Conservation (phyloP, 305 asterid genomes). For the Caryopteris hybrid region DNA sequence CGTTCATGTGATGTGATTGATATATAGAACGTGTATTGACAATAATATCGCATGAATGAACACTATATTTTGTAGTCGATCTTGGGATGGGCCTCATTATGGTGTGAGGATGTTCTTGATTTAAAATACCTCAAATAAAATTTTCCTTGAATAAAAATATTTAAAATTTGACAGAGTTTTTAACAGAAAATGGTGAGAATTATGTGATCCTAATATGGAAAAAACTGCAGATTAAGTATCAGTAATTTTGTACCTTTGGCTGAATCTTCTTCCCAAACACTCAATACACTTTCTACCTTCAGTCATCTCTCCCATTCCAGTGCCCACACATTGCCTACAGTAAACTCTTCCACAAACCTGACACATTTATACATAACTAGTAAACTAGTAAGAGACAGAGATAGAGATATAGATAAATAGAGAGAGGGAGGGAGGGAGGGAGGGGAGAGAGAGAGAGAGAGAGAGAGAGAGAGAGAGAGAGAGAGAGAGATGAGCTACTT, state of each 20-base stretch:
- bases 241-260: slow-evolving; percentile 51
- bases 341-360: slow-evolving; percentile 88
- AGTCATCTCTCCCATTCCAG: slow-evolving; percentile 84
- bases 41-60: too few species aligned
- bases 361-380: too few species aligned
- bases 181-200: neutral
- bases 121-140: neutral
- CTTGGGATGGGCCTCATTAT: too few species aligned
- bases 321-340: slow-evolving; percentile 66
- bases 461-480: neutral
- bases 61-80: too few species aligned
- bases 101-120: too few species aligned
- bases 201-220: neutral
- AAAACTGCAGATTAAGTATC: neutral
- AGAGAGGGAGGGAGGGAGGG: neutral
- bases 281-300: slow-evolving; percentile 77
- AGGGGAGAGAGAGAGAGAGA: neutral
- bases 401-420: neutral
- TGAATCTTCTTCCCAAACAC: slow-evolving; percentile 78
- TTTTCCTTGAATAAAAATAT: neutral
- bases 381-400: too few species aligned
- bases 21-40: too few species aligned
- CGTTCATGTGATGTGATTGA: too few species aligned
- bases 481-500: neutral
- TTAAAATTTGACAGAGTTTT: neutral